These are phyloP conservation scores for Fusarium tricinctum DNA, from an alignment of 2,329 filamentous ascomycete genomes.

Conservation along the genomic window DNA sequence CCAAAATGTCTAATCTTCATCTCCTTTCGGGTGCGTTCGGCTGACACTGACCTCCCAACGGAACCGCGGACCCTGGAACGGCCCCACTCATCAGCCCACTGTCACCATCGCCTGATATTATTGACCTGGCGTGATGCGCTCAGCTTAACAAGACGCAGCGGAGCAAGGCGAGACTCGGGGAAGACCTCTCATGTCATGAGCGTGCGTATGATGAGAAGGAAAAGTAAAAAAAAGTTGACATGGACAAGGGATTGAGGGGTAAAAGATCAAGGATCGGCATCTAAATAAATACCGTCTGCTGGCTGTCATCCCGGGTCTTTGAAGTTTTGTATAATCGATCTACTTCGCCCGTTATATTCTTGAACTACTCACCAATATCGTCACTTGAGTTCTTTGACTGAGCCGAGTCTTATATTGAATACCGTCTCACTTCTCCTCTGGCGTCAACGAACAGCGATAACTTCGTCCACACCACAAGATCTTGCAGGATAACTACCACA, in stretches of 20 bases:
- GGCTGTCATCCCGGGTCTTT: conserved; percentile 13
- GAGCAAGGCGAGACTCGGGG: conserved; percentile 50
- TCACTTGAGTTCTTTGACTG: conserved; percentile 1
- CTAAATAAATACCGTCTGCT: conserved; percentile 46
- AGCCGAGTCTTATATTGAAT: conserved; percentile 9
- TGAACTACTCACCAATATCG: not conserved
- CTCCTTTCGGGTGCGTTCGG: conserved; percentile 47
- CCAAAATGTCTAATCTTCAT: not conserved
- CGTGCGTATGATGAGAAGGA: conserved; percentile 22
- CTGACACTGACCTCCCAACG: conserved; percentile 37
- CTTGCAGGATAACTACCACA: not conserved
- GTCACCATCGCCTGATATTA: conserved; percentile 49
- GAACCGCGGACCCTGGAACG: conserved; percentile 42
- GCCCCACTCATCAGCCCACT: conserved; percentile 49
- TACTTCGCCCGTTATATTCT: conserved; percentile 1
- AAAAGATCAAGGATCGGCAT: conserved; percentile 20
- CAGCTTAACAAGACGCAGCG: conserved; percentile 43
- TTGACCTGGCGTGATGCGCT: conserved; percentile 50
- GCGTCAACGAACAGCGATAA: not conserved
- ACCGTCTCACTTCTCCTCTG: not conserved
- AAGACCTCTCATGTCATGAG: conserved; percentile 33
- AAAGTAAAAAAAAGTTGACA: conserved; percentile 14
- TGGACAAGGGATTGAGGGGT: conserved; percentile 32
- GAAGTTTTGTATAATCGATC: conserved; percentile 30
- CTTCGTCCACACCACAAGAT: not conserved